Base-by-base conservation (phyloP, 352 stramenopile species). In the Thalassiosira oceanica region DNA sequence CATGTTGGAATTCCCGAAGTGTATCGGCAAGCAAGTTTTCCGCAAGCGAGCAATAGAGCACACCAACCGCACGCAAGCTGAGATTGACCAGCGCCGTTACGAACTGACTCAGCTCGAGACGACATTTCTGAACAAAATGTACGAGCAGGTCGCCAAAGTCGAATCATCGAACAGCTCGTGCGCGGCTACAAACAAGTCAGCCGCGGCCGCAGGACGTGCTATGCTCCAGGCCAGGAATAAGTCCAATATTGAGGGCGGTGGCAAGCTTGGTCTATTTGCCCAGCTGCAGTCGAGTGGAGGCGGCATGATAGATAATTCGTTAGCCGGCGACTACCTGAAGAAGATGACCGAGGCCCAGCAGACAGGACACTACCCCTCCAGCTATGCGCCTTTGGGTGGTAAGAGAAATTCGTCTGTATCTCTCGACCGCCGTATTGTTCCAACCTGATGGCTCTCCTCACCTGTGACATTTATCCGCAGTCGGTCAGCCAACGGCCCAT, bases 1-100 rank as follows among this genome's bases (percentile, higher is more conserved):
- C n/a, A n/a, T n/a, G n/a, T n/a, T n/a, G n/a, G n/a, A n/a, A n/a
- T n/a, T n/a, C n/a, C n/a, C n/a, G 56, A 97, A 98, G 66, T 98
- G 94, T 67, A 98, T 99, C 61, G 95, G 96, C 68, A 99, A 99
- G 78, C 87, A 93, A 76, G 87, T 94, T 0, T 95, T 94, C 56
- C 76, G 87, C 16, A 49, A 87, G 41, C 39, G 80, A 15, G 84
- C 87, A 48, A 77, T 77, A 8, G 87, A 94, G 54, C 77, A 93
- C 27, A 91, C 94, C 64, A 82, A 85, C 28, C 54, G 94, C 16
- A 87, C 85, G 26, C 67, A 77, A 0, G 88, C 90, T 27, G 82
- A 95, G 52, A 92, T 95, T 43, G 82, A 94, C 54, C 55, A 78
- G 24, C 84, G 55, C 60, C 51, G 89, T 15, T 67, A 76, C 6